Percentiles rank a stretch among this genome's conserved stretches.
These are phyloP conservation scores for Boletus pseudo-olivaceus DNA, from an alignment of 768 basidiomycete species.

Conservation along the genomic window DNA sequence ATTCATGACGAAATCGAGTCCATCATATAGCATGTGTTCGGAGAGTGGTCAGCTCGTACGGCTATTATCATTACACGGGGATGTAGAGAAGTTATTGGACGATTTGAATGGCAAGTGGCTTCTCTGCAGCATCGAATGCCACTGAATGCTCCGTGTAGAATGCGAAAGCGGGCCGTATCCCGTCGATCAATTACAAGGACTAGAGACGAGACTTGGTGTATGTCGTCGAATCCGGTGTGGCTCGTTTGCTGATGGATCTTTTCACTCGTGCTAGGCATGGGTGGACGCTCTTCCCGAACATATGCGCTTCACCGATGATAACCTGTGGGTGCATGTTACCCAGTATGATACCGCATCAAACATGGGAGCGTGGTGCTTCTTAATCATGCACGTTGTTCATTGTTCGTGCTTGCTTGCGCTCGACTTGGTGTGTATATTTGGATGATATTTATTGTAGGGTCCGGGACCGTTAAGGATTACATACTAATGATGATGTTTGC, in stretches of 20 bases:
- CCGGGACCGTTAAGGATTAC: neutral
- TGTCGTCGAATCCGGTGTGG: conserved; percentile 1
- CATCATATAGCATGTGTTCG: conserved; percentile 45
- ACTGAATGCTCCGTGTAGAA: conserved; percentile 30
- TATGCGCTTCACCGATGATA: conserved; percentile 69
- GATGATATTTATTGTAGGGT: neutral
- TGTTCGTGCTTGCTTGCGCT: conserved; percentile 65
- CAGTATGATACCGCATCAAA: conserved; percentile 82
- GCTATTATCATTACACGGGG: conserved; percentile 59
- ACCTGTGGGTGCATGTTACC: conserved; percentile 60
- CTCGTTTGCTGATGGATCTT: conserved; percentile 4
- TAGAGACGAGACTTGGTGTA: conserved; percentile 42
- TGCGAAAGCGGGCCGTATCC: conserved; percentile 26
- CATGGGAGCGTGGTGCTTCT: conserved; percentile 79
- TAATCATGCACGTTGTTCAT: conserved; percentile 68
- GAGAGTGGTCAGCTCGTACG: conserved; percentile 78
- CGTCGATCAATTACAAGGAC: conserved; percentile 38
- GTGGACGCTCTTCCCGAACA: conserved; percentile 61
- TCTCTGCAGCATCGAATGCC: neutral
- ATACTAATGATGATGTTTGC: neutral
- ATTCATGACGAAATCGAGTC: conserved; percentile 62
- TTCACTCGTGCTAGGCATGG: conserved; percentile 51
- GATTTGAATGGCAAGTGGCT: conserved; percentile 44
- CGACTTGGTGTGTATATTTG: conserved; percentile 48
- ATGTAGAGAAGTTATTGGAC: conserved; percentile 55